Base-by-base conservation (phyloP, 345 rosid species). In the Acer yangbiense region DNA sequence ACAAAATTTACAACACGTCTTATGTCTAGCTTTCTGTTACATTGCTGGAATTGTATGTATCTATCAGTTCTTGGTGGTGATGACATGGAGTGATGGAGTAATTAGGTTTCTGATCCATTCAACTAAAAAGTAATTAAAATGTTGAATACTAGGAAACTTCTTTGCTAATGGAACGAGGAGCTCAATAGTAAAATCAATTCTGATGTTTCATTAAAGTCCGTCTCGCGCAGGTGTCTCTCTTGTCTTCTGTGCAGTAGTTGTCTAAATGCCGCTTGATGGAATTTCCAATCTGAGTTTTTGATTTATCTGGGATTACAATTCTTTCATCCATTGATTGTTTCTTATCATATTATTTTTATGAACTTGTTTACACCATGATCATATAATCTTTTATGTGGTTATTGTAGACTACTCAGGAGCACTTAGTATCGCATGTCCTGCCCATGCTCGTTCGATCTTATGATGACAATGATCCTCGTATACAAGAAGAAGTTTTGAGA, bases 381-480 rank as follows among this genome's bases (percentile, higher is more conserved):
- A 73, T 29, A 48, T 48, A 17, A 23, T 80, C 18, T 66, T 67
- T 82, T 67, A 61, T 83, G 69, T 35, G n/a, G 76, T 78, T 16
- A 65, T 82, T 87, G 85, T 86, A 96, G 99, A 89, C 90, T 75
- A 84, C 88, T 81, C 86, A 79, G 62, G 98, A 92, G 86, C 89
- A 91, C 69, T 85, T 90, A 78, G 79, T 83, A 78, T 88, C 92
- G 7, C 89, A 88, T 73, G 85, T 94, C 68, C 85, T 96, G 78
- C 99, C 98, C 35, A 84, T 94, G 85, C 84, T 96, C 81, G 91
- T 94, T 81, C 97, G 97, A 79, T 95, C 98, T 75, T 96, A 91
- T 87, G 98, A 90, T 74, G 99, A 96, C 73, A 91, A 83, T 61
- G 99, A 96, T 89, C 93, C 94, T 83, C 98, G 97, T 71, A 89